Evolutionary conservation across 148 eudicot genomes (phyloP).

Genomic region (Fagopyrum tataricum): DNA sequence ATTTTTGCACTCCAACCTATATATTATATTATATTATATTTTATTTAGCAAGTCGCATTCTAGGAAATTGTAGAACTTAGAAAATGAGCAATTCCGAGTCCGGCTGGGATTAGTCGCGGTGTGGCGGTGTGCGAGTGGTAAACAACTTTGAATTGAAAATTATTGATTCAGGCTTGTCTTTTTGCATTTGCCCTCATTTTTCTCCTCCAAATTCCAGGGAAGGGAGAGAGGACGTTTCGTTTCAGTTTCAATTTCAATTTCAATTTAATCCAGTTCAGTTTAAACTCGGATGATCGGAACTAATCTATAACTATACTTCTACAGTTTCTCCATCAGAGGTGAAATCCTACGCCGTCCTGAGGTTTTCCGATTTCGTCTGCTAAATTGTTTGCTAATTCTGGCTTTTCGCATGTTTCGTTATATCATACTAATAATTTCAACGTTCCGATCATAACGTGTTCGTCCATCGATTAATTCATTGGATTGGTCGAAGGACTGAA

Average conservation of each 20-base stretch:
- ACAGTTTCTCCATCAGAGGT: background rate
- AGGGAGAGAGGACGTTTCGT: background rate
- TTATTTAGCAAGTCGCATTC: too few species aligned
- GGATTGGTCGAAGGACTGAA: background rate
- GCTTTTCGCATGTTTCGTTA: background rate
- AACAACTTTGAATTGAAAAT: constrained; percentile 1
- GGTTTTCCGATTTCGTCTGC: background rate
- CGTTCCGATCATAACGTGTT: background rate
- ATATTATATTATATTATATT: too few species aligned
- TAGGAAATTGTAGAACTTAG: background rate
- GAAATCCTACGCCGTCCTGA: background rate
- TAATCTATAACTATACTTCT: background rate
- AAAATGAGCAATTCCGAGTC: background rate
- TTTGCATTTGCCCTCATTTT: background rate
- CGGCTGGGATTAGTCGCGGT: background rate
- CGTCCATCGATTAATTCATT: background rate
- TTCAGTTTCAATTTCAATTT: too few species aligned
- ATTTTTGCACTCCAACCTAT: too few species aligned
- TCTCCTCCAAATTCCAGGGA: background rate
- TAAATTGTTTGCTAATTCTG: background rate
- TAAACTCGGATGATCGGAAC: background rate
- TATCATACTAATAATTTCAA: background rate
- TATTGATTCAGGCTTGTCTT: background rate
- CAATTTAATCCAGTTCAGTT: too few species aligned
- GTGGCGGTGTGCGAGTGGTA: background rate